Percentiles rank a stretch among this genome's conserved stretches.
Conservation (phyloP, 306 rosid species). For the Abrus precatorius region DNA sequence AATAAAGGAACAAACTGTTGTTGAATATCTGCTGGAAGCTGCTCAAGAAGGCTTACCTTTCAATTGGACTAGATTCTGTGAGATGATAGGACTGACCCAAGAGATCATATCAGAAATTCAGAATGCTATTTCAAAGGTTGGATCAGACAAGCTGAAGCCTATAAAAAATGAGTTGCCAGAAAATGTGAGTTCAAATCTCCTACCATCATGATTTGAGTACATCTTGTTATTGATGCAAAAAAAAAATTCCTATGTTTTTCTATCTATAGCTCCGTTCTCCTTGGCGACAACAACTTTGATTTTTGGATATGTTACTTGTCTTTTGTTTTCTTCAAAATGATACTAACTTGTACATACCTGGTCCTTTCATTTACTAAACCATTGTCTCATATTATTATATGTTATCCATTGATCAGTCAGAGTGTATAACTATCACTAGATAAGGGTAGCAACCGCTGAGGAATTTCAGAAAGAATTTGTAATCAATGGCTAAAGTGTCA, state of each 20-base stretch:
- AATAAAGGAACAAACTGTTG: slow-evolving; percentile 81
- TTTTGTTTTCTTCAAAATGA: slow-evolving; percentile 24
- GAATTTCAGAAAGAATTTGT: not conserved
- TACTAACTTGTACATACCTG: slow-evolving; percentile 19
- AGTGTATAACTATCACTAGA: slow-evolving; percentile 19
- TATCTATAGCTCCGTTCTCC: not conserved
- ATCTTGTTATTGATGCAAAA: slow-evolving; percentile 31
- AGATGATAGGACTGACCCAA: slow-evolving; percentile 64
- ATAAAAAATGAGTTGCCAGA: slow-evolving; percentile 85
- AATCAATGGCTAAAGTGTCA: not conserved
- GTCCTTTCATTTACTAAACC: not conserved
- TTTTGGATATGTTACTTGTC: not conserved
- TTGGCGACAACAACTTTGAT: not conserved
- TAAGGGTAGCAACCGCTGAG: slow-evolving; percentile 13
- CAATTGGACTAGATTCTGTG: slow-evolving; percentile 77
- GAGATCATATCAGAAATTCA: slow-evolving; percentile 59
- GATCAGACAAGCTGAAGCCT: slow-evolving; percentile 86
- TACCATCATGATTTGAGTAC: slow-evolving; percentile 23
- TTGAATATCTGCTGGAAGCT: slow-evolving; percentile 78
- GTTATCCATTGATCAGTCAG: slow-evolving; percentile 25
- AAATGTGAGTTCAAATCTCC: slow-evolving; percentile 65
- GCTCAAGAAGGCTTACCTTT: slow-evolving; percentile 75
- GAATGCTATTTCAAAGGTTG: slow-evolving; percentile 78
- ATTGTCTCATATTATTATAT: not conserved
- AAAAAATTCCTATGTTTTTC: not conserved